Percentiles rank a stretch among this genome's conserved stretches.
Evolutionary conservation across 2,329 filamentous ascomycete species (phyloP).

Genomic region (Blastomyces parvus): DNA sequence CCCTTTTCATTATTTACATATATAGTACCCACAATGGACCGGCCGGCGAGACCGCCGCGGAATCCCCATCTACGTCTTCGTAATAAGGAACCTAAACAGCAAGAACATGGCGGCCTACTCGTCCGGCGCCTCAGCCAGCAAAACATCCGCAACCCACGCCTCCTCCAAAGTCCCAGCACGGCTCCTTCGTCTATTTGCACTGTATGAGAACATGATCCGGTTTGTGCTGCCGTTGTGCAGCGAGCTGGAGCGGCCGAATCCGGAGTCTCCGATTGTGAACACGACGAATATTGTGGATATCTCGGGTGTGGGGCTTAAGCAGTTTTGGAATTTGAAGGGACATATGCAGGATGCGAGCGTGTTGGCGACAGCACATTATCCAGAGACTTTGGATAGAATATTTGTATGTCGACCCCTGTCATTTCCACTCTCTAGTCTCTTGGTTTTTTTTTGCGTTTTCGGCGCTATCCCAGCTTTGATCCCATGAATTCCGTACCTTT

Average conservation of each 20-base stretch:
- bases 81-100: constrained; percentile 71
- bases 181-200: constrained; percentile 75
- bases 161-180: constrained; percentile 52
- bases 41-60: constrained; percentile 82
- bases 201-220: constrained; percentile 85
- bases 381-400: constrained; percentile 80
- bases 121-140: constrained; percentile 37
- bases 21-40: constrained; percentile 86
- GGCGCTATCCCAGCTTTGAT: not conserved
- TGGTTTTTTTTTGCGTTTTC: not conserved
- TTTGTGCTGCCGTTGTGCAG: constrained; percentile 74
- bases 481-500: not conserved
- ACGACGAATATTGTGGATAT: constrained; percentile 96
- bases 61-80: constrained; percentile 85
- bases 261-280: constrained; percentile 78
- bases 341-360: constrained; percentile 91
- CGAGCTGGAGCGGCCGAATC: constrained; percentile 63
- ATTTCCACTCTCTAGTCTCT: not conserved
- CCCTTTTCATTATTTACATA: not conserved
- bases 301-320: constrained; percentile 73
- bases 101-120: constrained; percentile 76
- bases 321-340: constrained; percentile 88
- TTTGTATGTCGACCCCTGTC: constrained; percentile 41
- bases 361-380: constrained; percentile 86
- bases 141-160: constrained; percentile 52